phyloP scores from a whole-genome alignment of 805 yeast genomes.

The Wickerhamiella kurtzmanii region DNA sequence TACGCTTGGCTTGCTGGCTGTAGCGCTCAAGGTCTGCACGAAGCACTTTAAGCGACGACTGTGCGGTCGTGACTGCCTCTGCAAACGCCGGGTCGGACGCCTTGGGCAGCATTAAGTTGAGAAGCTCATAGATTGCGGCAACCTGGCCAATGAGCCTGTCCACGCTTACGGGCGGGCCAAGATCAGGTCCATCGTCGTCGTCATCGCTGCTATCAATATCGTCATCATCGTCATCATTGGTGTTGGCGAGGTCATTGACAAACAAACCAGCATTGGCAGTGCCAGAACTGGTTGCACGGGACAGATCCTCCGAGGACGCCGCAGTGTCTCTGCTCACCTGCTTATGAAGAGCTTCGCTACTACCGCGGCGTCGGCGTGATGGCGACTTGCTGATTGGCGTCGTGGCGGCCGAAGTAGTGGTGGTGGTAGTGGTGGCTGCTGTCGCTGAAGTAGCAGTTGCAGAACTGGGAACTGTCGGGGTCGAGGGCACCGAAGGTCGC shows the following conservation, averaged over 20 bases:
- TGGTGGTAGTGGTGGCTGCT: background rate
- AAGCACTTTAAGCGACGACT: constrained; percentile 15
- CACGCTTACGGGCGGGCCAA: constrained; percentile 15
- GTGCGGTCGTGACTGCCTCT: constrained; percentile 15
- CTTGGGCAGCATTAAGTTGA: constrained; percentile 15
- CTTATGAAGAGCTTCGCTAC: background rate
- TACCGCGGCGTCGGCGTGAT: background rate
- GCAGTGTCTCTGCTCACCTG: background rate
- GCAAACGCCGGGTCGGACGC: constrained; percentile 13
- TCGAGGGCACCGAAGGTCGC: constrained; percentile 1
- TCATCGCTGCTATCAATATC: constrained; percentile 7
- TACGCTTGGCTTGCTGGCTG: constrained; percentile 10
- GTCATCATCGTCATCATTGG: constrained; percentile 29
- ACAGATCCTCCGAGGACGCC: constrained; percentile 3
- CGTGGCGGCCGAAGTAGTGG: too few relatives aligned
- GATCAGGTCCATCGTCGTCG: constrained; percentile 15
- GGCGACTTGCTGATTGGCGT: background rate
- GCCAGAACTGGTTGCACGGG: constrained; percentile 1
- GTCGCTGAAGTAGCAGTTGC: background rate
- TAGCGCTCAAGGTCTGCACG: constrained; percentile 12
- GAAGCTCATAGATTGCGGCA: constrained; percentile 21
- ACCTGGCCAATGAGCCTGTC: constrained; percentile 22
- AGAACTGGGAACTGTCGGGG: constrained; percentile 2
- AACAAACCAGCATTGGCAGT: constrained; percentile 8
- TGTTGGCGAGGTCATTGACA: constrained; percentile 24